Evolutionary conservation across 2,329 filamentous ascomycete genomes (phyloP).

Genomic region (Cordyceps cicadae): DNA sequence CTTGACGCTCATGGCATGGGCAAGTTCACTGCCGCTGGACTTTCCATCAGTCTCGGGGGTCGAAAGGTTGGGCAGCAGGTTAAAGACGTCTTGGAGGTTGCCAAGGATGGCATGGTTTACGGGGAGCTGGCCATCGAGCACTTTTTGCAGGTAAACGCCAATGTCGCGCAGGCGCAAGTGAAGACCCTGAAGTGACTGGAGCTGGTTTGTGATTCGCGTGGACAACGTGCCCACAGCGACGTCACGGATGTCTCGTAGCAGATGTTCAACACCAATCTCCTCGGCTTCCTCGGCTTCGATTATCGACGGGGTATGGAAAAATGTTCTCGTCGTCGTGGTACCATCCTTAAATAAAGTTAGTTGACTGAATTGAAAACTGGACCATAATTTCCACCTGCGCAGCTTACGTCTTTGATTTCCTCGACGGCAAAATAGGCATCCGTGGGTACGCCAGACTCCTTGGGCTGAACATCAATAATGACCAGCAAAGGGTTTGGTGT

Average conservation of each 20-base stretch:
- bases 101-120: conserved; percentile 96
- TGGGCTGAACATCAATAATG: conserved; percentile 97
- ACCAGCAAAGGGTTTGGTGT: conserved; percentile 92
- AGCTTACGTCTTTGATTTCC: conserved; percentile 93
- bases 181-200: conserved; percentile 92
- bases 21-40: conserved; percentile 69
- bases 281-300: conserved; percentile 99
- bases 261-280: conserved; percentile 96
- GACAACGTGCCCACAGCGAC: conserved; percentile 95
- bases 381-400: background rate
- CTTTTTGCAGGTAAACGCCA: conserved; percentile 89
- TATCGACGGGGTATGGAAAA: conserved; percentile 95
- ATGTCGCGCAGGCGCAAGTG: conserved; percentile 94
- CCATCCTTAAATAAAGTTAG: conserved; percentile 59
- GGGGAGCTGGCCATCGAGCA: conserved; percentile 83
- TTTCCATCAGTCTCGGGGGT: conserved; percentile 65
- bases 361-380: background rate
- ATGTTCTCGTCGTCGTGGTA: conserved; percentile 92
- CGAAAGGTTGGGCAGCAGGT: conserved; percentile 90
- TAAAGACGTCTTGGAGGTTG: conserved; percentile 99
- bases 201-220: conserved; percentile 92
- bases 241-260: conserved; percentile 94
- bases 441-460: conserved; percentile 93
- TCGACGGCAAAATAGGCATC: conserved; percentile 99
- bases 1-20: conserved; percentile 97